A percentile compares a stretch with the other conserved stretches of the same genome.
Conservation (phyloP, 768 basidiomycete genomes). For the Lactarius tabidus region DNA sequence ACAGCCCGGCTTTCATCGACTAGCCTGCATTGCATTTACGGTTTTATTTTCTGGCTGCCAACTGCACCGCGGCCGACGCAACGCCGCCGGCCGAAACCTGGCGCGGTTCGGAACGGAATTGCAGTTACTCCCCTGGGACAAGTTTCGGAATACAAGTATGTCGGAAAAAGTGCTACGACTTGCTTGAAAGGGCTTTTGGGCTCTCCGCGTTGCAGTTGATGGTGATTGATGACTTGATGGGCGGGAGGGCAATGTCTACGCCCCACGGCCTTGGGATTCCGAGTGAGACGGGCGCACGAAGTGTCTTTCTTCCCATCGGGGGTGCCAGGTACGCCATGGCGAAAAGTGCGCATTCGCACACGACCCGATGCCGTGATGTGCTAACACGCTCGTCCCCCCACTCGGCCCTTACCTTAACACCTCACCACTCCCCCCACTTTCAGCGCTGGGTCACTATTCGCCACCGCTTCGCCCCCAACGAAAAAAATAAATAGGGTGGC, state of each 20-base stretch:
- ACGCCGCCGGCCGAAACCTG: background rate
- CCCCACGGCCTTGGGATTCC: background rate
- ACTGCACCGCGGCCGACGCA: background rate
- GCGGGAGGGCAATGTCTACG: background rate
- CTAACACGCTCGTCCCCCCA: background rate
- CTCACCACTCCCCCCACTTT: background rate
- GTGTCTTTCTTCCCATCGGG: background rate
- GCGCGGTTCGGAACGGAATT: background rate
- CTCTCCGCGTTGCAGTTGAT: background rate
- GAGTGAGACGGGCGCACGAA: background rate
- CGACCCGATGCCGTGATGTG: background rate
- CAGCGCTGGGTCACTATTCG: background rate
- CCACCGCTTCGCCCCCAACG: background rate
- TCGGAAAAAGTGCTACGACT: background rate
- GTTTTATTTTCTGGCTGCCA: background rate
- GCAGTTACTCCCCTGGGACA: background rate
- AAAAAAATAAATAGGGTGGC: background rate
- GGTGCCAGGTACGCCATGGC: background rate
- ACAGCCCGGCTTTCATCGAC: background rate
- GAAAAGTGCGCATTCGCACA: background rate
- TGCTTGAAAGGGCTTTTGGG: background rate
- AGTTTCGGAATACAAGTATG: background rate
- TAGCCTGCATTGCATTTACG: background rate
- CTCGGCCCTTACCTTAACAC: background rate
- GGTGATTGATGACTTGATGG: background rate